Conservation (phyloP, 306 rosid species). For the Glycine latifolia region DNA sequence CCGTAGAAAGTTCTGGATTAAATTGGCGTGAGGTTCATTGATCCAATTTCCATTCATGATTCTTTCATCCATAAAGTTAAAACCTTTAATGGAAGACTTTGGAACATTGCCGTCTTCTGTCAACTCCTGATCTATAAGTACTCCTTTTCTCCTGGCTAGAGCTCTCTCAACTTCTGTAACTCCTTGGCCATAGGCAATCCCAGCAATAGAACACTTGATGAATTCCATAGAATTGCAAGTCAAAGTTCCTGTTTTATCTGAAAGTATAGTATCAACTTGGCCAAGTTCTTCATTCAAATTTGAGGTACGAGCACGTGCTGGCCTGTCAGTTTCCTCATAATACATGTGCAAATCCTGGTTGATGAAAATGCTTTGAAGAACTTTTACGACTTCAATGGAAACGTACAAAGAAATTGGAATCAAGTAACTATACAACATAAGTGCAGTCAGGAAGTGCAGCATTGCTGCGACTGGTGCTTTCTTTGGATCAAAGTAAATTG, state of each 20-base stretch:
- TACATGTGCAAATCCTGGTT: constrained; percentile 84
- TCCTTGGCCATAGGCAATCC: constrained; percentile 77
- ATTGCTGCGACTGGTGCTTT: constrained; percentile 70
- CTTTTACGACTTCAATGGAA: constrained; percentile 93
- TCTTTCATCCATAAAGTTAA: constrained; percentile 82
- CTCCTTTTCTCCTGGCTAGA: constrained; percentile 63
- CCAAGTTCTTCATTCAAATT: constrained; percentile 98
- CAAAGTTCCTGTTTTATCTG: constrained; percentile 95
- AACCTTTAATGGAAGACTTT: constrained; percentile 69
- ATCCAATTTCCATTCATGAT: constrained; percentile 80
- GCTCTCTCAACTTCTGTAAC: constrained; percentile 97
- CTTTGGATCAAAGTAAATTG: constrained; percentile 70
- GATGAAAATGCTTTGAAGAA: constrained; percentile 86
- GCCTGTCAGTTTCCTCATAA: constrained; percentile 84
- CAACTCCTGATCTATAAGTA: constrained; percentile 42
- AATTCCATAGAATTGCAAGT: constrained; percentile 98
- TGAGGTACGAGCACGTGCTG: constrained; percentile 88
- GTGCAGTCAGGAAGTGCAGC: constrained; percentile 75
- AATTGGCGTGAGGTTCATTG: constrained; percentile 62
- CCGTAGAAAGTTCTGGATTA: constrained; percentile 69
- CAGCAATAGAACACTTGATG: constrained; percentile 94
- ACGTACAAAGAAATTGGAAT: constrained; percentile 95
- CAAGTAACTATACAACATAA: constrained; percentile 84
- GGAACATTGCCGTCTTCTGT: constrained; percentile 52
- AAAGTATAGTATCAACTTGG: constrained; percentile 90